phyloP scores from a whole-genome alignment of 179 eudicot species.

The Camellia oleifera region DNA sequence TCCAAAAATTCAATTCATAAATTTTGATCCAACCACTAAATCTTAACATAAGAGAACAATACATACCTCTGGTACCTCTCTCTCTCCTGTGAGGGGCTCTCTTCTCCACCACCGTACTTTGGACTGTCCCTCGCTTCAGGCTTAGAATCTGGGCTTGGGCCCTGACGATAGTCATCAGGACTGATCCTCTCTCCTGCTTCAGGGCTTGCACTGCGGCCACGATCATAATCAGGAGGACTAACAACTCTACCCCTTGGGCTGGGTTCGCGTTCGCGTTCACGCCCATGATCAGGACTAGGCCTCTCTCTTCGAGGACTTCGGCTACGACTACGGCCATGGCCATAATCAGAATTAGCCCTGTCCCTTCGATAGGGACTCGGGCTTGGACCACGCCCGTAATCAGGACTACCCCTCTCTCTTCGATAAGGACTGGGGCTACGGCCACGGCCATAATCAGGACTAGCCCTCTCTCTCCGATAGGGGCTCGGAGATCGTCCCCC shows the following conservation, averaged over 20 bases:
- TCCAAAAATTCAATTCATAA: no score
- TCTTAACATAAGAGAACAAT: neutral
- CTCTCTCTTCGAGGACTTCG: constrained; percentile 38
- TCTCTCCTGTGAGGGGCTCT: constrained; percentile 48
- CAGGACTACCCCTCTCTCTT: constrained; percentile 42
- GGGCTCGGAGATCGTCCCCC: constrained; percentile 67
- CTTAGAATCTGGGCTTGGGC: constrained; percentile 24
- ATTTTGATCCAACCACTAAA: neutral
- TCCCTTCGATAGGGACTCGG: constrained; percentile 20
- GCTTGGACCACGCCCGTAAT: constrained; percentile 38
- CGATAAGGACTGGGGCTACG: constrained; percentile 56
- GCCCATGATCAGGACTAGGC: constrained; percentile 26
- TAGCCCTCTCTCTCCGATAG: constrained; percentile 64
- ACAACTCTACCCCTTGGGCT: constrained; percentile 31
- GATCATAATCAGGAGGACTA: constrained; percentile 44
- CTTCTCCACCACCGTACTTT: constrained; percentile 34
- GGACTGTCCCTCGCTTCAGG: constrained; percentile 18
- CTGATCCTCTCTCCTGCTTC: constrained; percentile 33
- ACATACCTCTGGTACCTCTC: constrained; percentile 51
- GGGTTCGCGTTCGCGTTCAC: constrained; percentile 27
- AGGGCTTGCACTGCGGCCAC: constrained; percentile 44
- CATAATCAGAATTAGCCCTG: constrained; percentile 24
- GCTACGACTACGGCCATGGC: constrained; percentile 22
- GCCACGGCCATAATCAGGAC: constrained; percentile 66
- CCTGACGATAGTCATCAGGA: constrained; percentile 36